Percentiles rank a stretch among this genome's conserved stretches.
Evolutionary conservation across 2,329 filamentous ascomycete species (phyloP).

Genomic region (Fusarium armeniacum): DNA sequence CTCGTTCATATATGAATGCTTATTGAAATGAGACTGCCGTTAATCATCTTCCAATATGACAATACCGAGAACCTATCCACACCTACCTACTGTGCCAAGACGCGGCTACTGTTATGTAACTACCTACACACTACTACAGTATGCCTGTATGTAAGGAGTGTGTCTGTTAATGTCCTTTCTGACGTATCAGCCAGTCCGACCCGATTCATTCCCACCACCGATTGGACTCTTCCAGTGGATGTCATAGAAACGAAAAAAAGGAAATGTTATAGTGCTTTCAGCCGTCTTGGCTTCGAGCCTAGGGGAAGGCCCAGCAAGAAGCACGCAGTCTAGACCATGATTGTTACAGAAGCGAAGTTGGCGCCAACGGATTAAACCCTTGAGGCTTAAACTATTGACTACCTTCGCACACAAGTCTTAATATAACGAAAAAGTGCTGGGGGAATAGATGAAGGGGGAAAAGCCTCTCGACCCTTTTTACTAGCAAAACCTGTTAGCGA

Average conservation of each 20-base stretch:
- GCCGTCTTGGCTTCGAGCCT: not conserved
- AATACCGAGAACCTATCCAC: not conserved
- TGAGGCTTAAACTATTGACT: conserved; percentile 12
- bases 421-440: not conserved
- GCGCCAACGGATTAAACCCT: not conserved
- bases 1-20: not conserved
- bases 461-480: not conserved
- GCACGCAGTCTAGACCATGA: not conserved
- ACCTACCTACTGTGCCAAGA: not conserved
- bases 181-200: not conserved
- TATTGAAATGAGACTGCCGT: not conserved
- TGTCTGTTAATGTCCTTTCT: not conserved
- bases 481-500: conserved; percentile 5
- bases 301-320: not conserved
- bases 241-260: not conserved
- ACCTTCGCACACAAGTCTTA: not conserved
- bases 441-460: not conserved
- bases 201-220: not conserved
- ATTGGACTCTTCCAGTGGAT: not conserved
- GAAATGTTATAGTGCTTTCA: not conserved
- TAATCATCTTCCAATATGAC: not conserved
- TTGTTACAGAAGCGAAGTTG: not conserved
- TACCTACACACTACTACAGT: not conserved
- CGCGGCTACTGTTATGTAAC: not conserved
- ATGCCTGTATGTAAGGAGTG: not conserved